These are phyloP conservation scores for Backusella tarrabulga DNA, from an alignment of 192 early-diverging fungal species.

Conservation along the genomic window DNA sequence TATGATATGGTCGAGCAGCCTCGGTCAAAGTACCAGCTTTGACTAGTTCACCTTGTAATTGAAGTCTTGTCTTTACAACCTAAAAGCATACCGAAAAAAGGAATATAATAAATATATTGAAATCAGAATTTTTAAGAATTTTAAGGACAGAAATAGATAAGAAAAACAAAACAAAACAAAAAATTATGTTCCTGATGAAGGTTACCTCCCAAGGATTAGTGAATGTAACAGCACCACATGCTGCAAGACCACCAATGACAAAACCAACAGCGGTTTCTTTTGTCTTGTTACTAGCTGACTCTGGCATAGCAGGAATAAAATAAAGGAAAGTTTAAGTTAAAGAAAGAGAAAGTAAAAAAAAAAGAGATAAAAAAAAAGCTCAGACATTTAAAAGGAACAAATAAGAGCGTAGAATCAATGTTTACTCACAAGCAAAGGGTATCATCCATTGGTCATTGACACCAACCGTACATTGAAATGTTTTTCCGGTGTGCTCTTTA, in stretches of 20 bases:
- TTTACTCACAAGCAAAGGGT: not conserved
- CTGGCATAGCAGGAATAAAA: not conserved
- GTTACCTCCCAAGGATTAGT: conserved; percentile 93
- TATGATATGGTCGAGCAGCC: conserved; percentile 62
- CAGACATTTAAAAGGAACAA: not conserved
- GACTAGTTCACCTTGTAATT: conserved; percentile 89
- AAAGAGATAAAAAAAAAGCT: not conserved
- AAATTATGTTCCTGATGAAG: not conserved
- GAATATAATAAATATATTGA: not conserved
- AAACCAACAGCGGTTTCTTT: conserved; percentile 56
- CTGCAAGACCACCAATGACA: conserved; percentile 78
- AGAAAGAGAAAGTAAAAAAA: not conserved
- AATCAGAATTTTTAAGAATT: not conserved
- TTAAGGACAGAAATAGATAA: not conserved
- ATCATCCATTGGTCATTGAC: conserved; percentile 1
- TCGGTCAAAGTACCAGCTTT: conserved; percentile 41
- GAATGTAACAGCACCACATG: conserved; percentile 90
- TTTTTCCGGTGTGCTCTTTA: not conserved
- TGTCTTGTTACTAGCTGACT: not conserved
- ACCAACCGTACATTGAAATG: not conserved
- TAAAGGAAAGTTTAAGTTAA: not conserved
- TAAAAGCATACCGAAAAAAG: conserved; percentile 28
- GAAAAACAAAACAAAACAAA: not conserved
- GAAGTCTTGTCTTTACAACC: conserved; percentile 93
- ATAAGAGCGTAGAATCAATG: not conserved